phyloP scores from a whole-genome alignment of 1,139 yeast species.

The Scheffersomyces lignicola region DNA sequence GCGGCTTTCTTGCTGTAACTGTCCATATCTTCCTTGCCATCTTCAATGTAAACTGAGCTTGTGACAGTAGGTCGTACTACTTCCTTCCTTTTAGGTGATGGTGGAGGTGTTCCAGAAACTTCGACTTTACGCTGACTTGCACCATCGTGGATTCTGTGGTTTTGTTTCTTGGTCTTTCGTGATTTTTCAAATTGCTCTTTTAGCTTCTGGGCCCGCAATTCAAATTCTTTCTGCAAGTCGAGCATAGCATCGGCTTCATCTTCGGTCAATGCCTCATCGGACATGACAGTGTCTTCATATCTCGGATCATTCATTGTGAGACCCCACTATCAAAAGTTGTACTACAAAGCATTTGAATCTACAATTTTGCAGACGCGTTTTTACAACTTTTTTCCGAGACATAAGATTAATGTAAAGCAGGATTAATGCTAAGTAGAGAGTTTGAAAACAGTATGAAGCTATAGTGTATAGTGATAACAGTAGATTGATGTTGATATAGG shows the following conservation, averaged over 20 bases:
- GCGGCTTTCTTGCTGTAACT: not conserved
- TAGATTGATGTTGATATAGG: no score
- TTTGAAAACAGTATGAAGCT: no score
- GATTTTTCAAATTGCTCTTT: constrained; percentile 15
- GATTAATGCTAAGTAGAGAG: no score
- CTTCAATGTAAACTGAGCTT: not conserved
- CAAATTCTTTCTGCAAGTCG: constrained; percentile 30
- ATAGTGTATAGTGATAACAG: no score
- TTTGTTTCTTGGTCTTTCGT: constrained; percentile 6
- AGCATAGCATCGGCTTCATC: constrained; percentile 29
- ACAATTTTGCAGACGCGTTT: no score
- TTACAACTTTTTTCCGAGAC: no score
- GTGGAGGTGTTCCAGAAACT: constrained; percentile 1
- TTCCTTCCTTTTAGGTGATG: not conserved
- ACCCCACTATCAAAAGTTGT: not conserved
- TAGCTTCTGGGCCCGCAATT: constrained; percentile 19
- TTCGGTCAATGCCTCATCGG: constrained; percentile 26
- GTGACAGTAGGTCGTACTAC: not conserved
- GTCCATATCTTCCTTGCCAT: not conserved
- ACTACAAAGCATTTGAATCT: no score
- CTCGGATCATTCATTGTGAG: constrained; percentile 22
- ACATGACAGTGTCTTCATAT: constrained; percentile 15
- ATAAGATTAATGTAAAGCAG: no score
- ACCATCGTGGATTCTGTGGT: not conserved
- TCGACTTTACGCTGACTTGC: constrained; percentile 1